Evolutionary conservation across 2,329 filamentous ascomycete species (phyloP), one percentile per base, ranked within the genome.

Genomic region (Cladophialophora immunda): DNA sequence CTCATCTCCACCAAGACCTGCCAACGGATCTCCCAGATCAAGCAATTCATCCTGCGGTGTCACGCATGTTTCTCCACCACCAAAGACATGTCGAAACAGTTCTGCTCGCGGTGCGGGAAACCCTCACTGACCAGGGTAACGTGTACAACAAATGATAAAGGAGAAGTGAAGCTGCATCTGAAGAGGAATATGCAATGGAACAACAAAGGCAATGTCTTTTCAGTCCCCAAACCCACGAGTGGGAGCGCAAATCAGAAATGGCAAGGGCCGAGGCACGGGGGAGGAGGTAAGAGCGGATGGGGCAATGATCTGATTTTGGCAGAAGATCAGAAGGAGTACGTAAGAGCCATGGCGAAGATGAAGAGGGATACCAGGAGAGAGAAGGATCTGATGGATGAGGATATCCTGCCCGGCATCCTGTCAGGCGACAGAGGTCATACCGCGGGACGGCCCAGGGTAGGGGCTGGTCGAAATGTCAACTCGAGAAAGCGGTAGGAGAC

Each of bases 141-240:
- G 27, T 97, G 94, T 84, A 91, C 91, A 30, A 97, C 93, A 3
- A 90, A 94, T 74, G 83, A 88, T 29, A 86, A 89, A 58, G 95
- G 95, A 59, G 88, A 90, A 73, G 96, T 97, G 81, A 89, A 86
- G 66, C 80, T 99, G 67, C 92, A 97, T 77, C 83, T 99, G 67
- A 97, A 97, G 84, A 90, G 89, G 79, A 97, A 97, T 79, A 97
- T 95, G 84, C 93, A 97, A 81, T 97, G 90, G 90, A 98, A 97
- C 80, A 97, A 91, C 72, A 87, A 94, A 27, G 95, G 95, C 60
- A 95, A 97, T 78, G 88, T 92, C 41, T 99, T 90, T 83, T 96
- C 93, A 77, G 89, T 99, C 53, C 95, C 95, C 1, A 98, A 97
- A 82, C 92, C 95, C 0, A 87, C 91, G 13, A 88, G 92, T 68